Evolutionary conservation across 2,329 filamentous ascomycete genomes (phyloP).

Genomic region (Blastomyces silverae): DNA sequence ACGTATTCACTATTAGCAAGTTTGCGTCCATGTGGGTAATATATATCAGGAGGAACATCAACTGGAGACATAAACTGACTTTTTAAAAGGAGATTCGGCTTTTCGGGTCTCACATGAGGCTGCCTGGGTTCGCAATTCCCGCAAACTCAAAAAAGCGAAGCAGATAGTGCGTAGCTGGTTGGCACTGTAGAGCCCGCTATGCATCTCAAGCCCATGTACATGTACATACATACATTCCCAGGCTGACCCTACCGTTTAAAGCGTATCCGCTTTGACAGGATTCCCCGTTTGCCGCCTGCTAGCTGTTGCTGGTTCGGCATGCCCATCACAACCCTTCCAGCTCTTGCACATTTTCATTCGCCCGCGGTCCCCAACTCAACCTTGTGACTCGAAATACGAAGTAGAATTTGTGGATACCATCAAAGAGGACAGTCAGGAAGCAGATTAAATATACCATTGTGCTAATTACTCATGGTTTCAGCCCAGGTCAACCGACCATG

Average conservation of each 20-base stretch:
- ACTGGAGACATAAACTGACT: not conserved
- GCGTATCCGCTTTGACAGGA: not conserved
- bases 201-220: not conserved
- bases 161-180: not conserved
- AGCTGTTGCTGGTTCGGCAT: not conserved
- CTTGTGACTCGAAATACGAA: not conserved
- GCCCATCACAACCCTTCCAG: not conserved
- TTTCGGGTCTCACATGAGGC: not conserved
- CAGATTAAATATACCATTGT: not conserved
- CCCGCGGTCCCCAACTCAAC: not conserved
- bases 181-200: not conserved
- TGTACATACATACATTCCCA: no score
- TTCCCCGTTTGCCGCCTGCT: not conserved
- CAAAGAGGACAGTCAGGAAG: not conserved
- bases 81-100: not conserved
- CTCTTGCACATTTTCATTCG: not conserved
- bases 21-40: not conserved
- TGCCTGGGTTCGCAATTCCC: not conserved
- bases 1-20: not conserved
- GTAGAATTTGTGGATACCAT: not conserved
- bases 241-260: not conserved
- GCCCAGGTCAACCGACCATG: not conserved
- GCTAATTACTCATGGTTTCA: not conserved
- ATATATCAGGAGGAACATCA: not conserved
- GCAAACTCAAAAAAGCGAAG: not conserved